Evolutionary conservation across 495 filamentous ascomycete species (phyloP), one percentile per base, ranked within the genome.

Genomic region (Hamigera avellanea): DNA sequence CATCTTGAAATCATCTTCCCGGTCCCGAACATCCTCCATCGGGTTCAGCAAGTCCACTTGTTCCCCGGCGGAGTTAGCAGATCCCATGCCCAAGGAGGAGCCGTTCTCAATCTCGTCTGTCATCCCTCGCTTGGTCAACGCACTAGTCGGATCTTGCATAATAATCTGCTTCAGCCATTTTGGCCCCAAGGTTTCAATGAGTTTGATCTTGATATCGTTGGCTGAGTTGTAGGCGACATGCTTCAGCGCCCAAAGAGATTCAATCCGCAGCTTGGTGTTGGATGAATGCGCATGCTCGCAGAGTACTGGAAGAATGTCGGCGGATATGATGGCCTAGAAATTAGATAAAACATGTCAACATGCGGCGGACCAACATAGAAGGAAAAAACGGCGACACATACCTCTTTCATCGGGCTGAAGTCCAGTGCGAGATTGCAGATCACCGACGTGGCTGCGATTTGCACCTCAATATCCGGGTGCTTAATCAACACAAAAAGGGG

Each of bases 231-330:
- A 67, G 6, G 91, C 79, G 19, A 95, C 59, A 57, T 95, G 84
- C 49, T 95, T 96, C 32, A 98, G 65, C 14, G 86, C 86, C 91
- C 91, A 96, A 8, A 98, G 56, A 7, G 86, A 83, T 42, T 86
- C 83, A 9, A 91, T 66, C 31, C 82, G 72, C 27, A 96, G 56
- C 16, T 73, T 75, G 5, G 76, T 66, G 48, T 85, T 79, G 37
- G 70, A 60, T 2, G 82, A 86, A 53, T 81, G 83, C 0, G 87
- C 86, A 51, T 94, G 84, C 47, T 83, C 75, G 44, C 86, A 93
- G 3, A 96, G 59, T 3, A 80, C 71, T 34, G 78, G 78, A 28
- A 93, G 61, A 8, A 86, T 73, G n/a, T 86, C 86, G 8, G 69
- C 75, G 15, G 82, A 72, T 10, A 87, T 62, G 19, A 95, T 79